Evolutionary conservation across 176 grass and related monocot genomes (phyloP), one percentile per base, ranked within the genome.

Genomic region (Phyllostachys edulis): DNA sequence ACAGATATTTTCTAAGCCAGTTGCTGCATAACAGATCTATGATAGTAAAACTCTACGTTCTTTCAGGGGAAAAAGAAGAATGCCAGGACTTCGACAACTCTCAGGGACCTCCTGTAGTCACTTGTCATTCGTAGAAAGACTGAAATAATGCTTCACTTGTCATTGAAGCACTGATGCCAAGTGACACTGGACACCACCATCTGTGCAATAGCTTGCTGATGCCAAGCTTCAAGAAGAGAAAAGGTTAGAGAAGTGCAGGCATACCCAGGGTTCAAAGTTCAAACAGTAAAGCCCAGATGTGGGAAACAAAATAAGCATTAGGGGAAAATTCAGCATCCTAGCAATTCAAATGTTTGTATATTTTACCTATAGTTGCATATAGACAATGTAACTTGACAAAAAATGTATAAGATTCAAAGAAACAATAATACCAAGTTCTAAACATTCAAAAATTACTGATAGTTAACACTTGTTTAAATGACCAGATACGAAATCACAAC

Each of bases 101-200:
- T 85, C 50, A 69, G 50, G 41, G 87, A 89, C 12, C 87, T 89
- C 51, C n/a, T 89, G 0, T 87, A 87, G 71, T 61, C 11, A 45
- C 17, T 4, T 56, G 41, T 38, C 29, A 24, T 67, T 54, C 49
- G 15, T 21, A 45, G 24, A 5, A 17, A 66, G 61, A 66, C 17
- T 79, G 60, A 21, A 74, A 70, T 18, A 21, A 18, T 73, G 56
- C 18, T 56, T 56, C 4, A 34, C 32, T 34, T 34, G 32, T 29
- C 49, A 18, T 8, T 37, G 51, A 41, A 61, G 39, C 54, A 67
- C 20, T 76, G 27, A 69, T 78, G 50, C 32, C 9, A 9, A 60
- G 50, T 36, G 44, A 70, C 50, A 60, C 52, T 21, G 27, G 63
- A 60, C 11, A 62, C 56, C 61, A 18, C 37, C 29, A 62, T 77